Evolutionary conservation across 441 rosid genomes (phyloP).

Genomic region (Brassica hybrid): DNA sequence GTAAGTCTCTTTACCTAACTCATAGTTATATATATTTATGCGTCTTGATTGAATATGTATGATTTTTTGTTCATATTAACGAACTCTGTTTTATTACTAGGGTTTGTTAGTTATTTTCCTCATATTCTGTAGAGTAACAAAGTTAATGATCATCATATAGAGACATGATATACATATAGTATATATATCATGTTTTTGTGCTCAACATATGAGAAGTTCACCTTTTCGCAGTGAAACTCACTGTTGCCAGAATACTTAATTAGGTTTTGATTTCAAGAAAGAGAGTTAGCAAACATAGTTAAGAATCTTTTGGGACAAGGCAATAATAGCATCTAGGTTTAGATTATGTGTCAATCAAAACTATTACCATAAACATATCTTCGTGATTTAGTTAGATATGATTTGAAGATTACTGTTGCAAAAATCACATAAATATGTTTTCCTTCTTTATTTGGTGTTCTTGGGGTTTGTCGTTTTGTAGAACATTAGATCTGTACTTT

Average conservation of each 20-base stretch:
- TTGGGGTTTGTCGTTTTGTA: slow-evolving; percentile 35
- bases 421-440: background rate
- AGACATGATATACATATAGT: background rate
- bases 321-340: background rate
- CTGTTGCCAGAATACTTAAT: background rate
- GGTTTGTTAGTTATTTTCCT: slow-evolving; percentile 5
- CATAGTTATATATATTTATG: background rate
- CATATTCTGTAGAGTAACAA: background rate
- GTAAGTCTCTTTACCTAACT: slow-evolving; percentile 37
- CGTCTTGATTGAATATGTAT: slow-evolving; percentile 4
- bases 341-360: slow-evolving; percentile 12
- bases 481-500: slow-evolving; percentile 23
- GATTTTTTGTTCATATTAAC: background rate
- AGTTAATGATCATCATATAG: slow-evolving; percentile 7
- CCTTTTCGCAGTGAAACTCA: slow-evolving; percentile 16
- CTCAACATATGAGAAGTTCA: slow-evolving; percentile 10
- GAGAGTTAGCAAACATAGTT: background rate
- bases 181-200: background rate
- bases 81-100: slow-evolving; percentile 32
- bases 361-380: slow-evolving; percentile 16
- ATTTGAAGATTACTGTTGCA: slow-evolving; percentile 19
- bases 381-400: slow-evolving; percentile 3
- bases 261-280: slow-evolving; percentile 8
- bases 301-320: background rate
- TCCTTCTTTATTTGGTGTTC: slow-evolving; percentile 12